A percentile compares a stretch with the other conserved stretches of the same genome.
Evolutionary conservation across 2,329 filamentous ascomycete genomes (phyloP).

Genomic region (Apiospora kogelbergensis): DNA sequence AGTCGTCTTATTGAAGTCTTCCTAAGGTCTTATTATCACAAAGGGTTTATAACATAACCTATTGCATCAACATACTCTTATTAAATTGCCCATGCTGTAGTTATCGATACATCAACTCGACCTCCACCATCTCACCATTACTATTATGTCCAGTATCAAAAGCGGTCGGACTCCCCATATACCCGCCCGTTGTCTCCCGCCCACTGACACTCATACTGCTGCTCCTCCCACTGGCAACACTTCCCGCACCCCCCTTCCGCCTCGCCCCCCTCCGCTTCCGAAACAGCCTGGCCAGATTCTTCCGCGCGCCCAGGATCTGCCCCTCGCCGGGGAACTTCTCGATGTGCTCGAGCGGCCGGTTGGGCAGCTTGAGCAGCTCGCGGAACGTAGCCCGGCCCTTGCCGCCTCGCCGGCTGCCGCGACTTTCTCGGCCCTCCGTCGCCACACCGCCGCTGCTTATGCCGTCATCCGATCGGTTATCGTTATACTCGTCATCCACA

Average conservation of each 20-base stretch:
- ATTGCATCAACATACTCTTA: too few species aligned
- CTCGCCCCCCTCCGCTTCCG: background rate
- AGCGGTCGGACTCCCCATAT: too few species aligned
- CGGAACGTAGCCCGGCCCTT: slow-evolving; percentile 11
- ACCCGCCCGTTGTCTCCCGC: background rate
- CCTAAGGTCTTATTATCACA: too few species aligned
- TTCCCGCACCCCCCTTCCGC: background rate
- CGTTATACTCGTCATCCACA: background rate
- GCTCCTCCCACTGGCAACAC: background rate
- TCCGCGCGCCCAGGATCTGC: slow-evolving; percentile 5
- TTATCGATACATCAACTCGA: background rate
- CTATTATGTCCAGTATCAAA: background rate
- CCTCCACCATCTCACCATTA: background rate
- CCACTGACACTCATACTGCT: background rate
- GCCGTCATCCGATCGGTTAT: background rate
- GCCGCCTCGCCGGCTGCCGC: slow-evolving; percentile 7
- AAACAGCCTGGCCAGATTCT: background rate
- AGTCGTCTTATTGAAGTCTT: too few species aligned
- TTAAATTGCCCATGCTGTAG: too few species aligned
- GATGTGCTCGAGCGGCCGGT: slow-evolving; percentile 8
- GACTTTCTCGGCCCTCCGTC: background rate
- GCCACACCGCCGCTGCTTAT: background rate
- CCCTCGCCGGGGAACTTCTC: slow-evolving; percentile 5
- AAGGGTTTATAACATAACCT: too few species aligned
- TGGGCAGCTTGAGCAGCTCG: background rate